phyloP scores from a whole-genome alignment of 345 rosid species.

The Syzygium jambos region DNA sequence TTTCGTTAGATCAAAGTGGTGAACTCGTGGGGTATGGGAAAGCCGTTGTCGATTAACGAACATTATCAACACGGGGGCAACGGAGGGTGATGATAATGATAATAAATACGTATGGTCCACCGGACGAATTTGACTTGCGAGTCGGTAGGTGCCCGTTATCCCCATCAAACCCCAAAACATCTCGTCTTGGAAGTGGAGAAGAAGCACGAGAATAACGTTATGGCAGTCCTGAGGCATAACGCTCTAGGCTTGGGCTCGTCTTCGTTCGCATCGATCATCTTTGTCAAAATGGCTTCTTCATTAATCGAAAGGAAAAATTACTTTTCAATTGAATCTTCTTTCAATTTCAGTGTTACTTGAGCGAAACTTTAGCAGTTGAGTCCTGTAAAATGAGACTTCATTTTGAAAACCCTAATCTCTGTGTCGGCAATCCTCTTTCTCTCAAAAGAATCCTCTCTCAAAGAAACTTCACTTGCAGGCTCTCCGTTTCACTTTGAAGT shows the following conservation, averaged over 20 bases:
- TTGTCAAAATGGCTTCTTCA: neutral
- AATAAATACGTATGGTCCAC: neutral
- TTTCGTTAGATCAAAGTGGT: neutral
- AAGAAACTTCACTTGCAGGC: too few relatives aligned
- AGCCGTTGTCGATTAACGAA: neutral
- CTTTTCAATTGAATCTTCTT: too few relatives aligned
- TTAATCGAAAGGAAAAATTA: too few relatives aligned
- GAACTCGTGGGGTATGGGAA: neutral
- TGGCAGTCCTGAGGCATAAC: neutral
- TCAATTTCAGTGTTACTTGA: too few relatives aligned
- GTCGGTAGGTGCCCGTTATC: neutral
- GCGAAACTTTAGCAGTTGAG: too few relatives aligned
- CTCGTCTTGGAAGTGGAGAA: neutral
- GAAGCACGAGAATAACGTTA: neutral
- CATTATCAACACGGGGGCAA: too few relatives aligned
- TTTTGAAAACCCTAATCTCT: too few relatives aligned
- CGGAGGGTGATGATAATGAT: neutral
- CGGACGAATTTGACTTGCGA: too few relatives aligned
- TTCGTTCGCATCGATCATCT: neutral
- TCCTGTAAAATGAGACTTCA: too few relatives aligned
- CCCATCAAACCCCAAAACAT: neutral
- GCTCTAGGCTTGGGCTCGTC: neutral
- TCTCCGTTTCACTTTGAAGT: too few relatives aligned
- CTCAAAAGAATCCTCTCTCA: too few relatives aligned
- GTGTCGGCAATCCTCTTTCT: too few relatives aligned